Conservation (phyloP, 495 filamentous ascomycete genomes). For the Durotheca rogersii region DNA sequence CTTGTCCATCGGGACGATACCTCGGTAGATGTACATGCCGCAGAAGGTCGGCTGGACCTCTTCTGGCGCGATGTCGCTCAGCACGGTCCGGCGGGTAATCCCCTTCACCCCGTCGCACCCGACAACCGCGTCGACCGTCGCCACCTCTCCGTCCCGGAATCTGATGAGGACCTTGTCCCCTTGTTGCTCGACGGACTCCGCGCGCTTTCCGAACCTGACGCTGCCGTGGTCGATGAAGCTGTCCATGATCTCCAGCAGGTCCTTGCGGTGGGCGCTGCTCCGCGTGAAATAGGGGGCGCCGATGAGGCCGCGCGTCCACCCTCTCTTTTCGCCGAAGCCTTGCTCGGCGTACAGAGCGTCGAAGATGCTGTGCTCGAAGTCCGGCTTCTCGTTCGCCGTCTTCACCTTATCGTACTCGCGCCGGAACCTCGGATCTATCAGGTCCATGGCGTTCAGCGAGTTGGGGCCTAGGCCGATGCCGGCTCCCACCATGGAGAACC, state of each 20-base stretch:
- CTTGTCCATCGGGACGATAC: constrained; percentile 56
- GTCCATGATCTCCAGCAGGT: constrained; percentile 30
- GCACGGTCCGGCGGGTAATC: constrained; percentile 45
- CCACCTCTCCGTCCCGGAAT: constrained; percentile 32
- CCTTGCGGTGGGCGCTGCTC: constrained; percentile 29
- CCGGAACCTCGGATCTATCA: constrained; percentile 41
- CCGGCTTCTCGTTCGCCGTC: constrained; percentile 24
- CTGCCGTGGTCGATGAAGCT: constrained; percentile 35
- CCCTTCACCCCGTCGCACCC: constrained; percentile 61
- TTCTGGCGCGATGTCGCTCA: constrained; percentile 42
- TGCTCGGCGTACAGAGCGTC: constrained; percentile 29
- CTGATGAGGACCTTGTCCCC: constrained; percentile 23
- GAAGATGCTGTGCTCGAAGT: constrained; percentile 26
- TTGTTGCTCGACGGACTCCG: constrained; percentile 21
- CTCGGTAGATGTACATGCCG: constrained; percentile 51
- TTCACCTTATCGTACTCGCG: constrained; percentile 25
- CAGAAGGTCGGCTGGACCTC: constrained; percentile 29
- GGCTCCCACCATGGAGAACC: constrained; percentile 48
- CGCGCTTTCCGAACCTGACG: constrained; percentile 32
- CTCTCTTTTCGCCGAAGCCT: constrained; percentile 26
- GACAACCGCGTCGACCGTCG: constrained; percentile 46
- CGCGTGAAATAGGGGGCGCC: constrained; percentile 31
- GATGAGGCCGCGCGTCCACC: constrained; percentile 26
- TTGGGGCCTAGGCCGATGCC: constrained; percentile 51
- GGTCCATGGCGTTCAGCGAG: constrained; percentile 46